Base-by-base conservation (phyloP, 176 grass and related monocot species). In the Aechmea fasciata region DNA sequence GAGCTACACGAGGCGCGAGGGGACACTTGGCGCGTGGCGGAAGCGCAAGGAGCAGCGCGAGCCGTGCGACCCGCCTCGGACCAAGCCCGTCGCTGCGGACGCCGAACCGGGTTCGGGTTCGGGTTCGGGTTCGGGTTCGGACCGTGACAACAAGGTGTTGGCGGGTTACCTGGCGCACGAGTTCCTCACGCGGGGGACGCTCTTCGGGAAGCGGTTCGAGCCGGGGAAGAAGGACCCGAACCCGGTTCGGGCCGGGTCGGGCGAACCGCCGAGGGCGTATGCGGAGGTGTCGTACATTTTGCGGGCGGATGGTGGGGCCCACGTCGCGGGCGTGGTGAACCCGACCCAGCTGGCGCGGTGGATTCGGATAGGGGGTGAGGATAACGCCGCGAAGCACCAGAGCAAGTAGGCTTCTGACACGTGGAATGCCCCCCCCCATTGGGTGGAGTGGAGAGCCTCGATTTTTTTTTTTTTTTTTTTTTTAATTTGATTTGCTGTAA, bases 131-230 rank as follows among this genome's bases (percentile, higher is more conserved):
- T 59, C 28, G 65, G 14, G n/a, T 23, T 23, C 22, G 22, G 22
- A 23, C 22, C 22, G 22, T n/a, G 49, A 47, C 52, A 85, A 79
- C 28, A 70, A 19, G 75, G 67, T 89, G 48, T 72, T 89, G 13
- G 75, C 75, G 52, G 86, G 82, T 51, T 82, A 76, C 76, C 75
- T 89, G 62, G 82, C 86, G 49, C 78, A 85, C 52, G 86, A 89
- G 63, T 89, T 89, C 70, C 79, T 85, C 55, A 69, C 71, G 25
- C 23, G 25, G 12, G 75, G 78, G 51, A 89, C 82, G 7, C 67
- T 89, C 48, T 65, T 72, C 14, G 75, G 79, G 25, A 51, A 57
- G 74, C 64, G 65, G 65, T 28, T 7, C 12, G 74, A 67, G 13
- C 26, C 50, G 50, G 63, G 8, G 66, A 66, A 67, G 14, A 22